phyloP scores from a whole-genome alignment of 2,329 filamentous ascomycete species.

The Ophiocordyceps unilateralis region DNA sequence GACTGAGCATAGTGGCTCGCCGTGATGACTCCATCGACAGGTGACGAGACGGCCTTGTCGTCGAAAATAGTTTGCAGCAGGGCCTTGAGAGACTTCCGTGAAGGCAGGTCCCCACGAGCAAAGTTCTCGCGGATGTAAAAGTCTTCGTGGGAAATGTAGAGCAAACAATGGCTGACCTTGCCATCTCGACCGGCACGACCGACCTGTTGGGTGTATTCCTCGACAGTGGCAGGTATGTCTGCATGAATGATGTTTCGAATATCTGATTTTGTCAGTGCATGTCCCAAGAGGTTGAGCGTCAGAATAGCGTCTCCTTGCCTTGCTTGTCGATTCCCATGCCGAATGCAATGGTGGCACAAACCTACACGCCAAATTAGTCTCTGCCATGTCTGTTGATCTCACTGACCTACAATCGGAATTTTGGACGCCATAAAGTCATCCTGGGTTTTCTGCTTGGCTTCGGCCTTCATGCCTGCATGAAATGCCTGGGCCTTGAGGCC shows the following conservation, averaged over 20 bases:
- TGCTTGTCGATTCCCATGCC: slow-evolving; percentile 43
- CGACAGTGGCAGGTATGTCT: slow-evolving; percentile 31
- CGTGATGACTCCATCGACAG: slow-evolving; percentile 9
- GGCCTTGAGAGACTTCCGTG: slow-evolving; percentile 25
- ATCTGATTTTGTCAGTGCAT: slow-evolving; percentile 10
- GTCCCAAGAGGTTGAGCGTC: background rate
- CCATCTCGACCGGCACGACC: slow-evolving; percentile 39
- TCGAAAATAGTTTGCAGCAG: slow-evolving; percentile 35
- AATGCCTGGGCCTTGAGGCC: slow-evolving; percentile 27
- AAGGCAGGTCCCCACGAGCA: slow-evolving; percentile 40
- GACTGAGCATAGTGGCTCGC: slow-evolving; percentile 26
- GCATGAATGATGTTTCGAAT: slow-evolving; percentile 38
- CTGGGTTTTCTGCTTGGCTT: slow-evolving; percentile 27
- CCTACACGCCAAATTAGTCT: background rate
- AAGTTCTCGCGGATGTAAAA: slow-evolving; percentile 42
- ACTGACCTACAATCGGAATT: slow-evolving; percentile 14
- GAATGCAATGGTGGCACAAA: slow-evolving; percentile 35
- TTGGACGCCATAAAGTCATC: slow-evolving; percentile 31
- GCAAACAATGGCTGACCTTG: slow-evolving; percentile 33
- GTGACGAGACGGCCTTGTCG: slow-evolving; percentile 5
- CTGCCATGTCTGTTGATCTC: background rate
- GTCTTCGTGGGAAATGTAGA: slow-evolving; percentile 39
- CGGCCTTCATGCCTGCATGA: slow-evolving; percentile 31
- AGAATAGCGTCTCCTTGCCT: slow-evolving; percentile 4
- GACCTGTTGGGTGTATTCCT: slow-evolving; percentile 41